phyloP scores from a whole-genome alignment of 148 eudicot species.

The Spergularia marina region DNA sequence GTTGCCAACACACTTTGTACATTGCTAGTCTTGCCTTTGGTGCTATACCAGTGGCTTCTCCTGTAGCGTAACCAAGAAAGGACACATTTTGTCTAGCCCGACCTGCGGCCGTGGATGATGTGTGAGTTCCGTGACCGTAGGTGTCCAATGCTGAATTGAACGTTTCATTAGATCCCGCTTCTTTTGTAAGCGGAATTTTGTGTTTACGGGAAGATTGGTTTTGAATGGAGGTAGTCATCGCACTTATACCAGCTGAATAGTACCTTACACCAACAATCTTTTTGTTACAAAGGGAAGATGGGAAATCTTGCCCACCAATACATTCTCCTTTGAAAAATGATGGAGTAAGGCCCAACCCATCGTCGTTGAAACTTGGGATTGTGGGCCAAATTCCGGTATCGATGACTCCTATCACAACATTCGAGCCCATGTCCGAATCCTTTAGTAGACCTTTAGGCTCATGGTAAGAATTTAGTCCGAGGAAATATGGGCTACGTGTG shows the following conservation, averaged over 20 bases:
- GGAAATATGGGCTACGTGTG: slow-evolving; percentile 33
- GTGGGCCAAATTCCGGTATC: slow-evolving; percentile 79
- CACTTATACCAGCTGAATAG: slow-evolving; percentile 16
- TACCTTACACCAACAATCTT: slow-evolving; percentile 60
- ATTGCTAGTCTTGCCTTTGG: slow-evolving; percentile 65
- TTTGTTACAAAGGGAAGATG: slow-evolving; percentile 43
- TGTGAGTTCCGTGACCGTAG: slow-evolving; percentile 74
- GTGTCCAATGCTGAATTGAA: slow-evolving; percentile 37
- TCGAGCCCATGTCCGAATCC: slow-evolving; percentile 23
- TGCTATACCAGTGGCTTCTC: slow-evolving; percentile 59
- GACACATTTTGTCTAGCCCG: slow-evolving; percentile 26
- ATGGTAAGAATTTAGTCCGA: slow-evolving; percentile 27
- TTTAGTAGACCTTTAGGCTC: slow-evolving; percentile 17
- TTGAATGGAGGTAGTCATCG: neutral
- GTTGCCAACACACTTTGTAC: slow-evolving; percentile 56
- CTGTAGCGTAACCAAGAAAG: slow-evolving; percentile 40
- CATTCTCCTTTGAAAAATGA: slow-evolving; percentile 60
- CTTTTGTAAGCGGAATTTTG: too few relatives aligned
- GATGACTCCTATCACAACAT: slow-evolving; percentile 54
- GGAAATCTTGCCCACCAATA: slow-evolving; percentile 41
- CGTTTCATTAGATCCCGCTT: neutral
- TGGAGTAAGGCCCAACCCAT: slow-evolving; percentile 52
- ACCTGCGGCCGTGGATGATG: slow-evolving; percentile 63
- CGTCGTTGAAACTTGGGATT: slow-evolving; percentile 52
- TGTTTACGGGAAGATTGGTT: neutral